phyloP scores from a whole-genome alignment of 305 asterid genomes.

The Fraxinus sp. region DNA sequence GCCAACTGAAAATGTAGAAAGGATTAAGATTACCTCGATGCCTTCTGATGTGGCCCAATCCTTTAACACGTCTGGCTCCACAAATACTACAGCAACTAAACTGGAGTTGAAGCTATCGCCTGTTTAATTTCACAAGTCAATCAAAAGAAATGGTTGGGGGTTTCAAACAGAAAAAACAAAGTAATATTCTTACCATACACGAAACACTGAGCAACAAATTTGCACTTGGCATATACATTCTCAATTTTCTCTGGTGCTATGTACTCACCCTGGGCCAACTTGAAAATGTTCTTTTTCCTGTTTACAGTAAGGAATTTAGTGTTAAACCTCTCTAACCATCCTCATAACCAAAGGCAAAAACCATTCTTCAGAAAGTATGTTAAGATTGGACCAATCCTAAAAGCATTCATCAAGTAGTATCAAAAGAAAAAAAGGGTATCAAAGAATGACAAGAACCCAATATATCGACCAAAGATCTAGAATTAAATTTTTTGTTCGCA shows the following conservation, averaged over 20 bases:
- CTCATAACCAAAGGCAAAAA: constrained; percentile 2
- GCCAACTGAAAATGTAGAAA: constrained; percentile 14
- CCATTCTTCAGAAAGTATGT: background rate
- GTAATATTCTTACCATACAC: constrained; percentile 64
- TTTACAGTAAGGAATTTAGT: constrained; percentile 21
- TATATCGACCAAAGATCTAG: constrained; percentile 3
- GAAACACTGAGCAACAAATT: constrained; percentile 85
- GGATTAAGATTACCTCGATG: constrained; percentile 55
- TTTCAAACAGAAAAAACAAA: constrained; percentile 3
- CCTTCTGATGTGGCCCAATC: constrained; percentile 92
- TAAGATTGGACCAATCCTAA: background rate
- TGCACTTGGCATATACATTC: constrained; percentile 93
- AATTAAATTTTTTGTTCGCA: background rate
- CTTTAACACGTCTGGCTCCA: constrained; percentile 80
- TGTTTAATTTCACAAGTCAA: constrained; percentile 36
- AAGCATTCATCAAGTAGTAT: constrained; percentile 4
- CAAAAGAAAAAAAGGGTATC: background rate
- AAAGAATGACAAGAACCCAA: background rate
- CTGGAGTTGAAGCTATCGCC: constrained; percentile 94
- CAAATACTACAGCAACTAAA: constrained; percentile 76
- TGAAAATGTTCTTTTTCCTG: constrained; percentile 97
- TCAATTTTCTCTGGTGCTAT: constrained; percentile 98
- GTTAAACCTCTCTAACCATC: constrained; percentile 16
- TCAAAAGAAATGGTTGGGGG: constrained; percentile 19
- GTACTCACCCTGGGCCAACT: constrained; percentile 98